Evolutionary conservation across 2,329 filamentous ascomycete species (phyloP).

Genomic region (Pleomassaria siparia): DNA sequence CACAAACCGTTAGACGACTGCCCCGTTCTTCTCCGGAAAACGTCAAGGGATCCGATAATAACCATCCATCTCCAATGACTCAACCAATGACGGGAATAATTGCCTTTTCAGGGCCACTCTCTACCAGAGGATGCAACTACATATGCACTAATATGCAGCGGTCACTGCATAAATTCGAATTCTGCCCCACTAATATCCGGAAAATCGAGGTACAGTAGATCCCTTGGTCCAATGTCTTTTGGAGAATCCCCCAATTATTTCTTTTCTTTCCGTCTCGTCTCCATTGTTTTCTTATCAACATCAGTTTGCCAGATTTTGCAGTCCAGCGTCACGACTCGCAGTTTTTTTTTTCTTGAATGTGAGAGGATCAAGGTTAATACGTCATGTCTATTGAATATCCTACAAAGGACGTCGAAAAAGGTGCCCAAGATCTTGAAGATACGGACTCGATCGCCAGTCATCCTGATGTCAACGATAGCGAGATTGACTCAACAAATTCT

Average conservation of each 20-base stretch:
- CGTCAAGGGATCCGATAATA: conserved; percentile 5
- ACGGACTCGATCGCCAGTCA: not conserved
- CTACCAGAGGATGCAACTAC: not conserved
- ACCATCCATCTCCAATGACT: not conserved
- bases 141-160: not conserved
- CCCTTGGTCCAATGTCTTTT: not conserved
- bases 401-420: not conserved
- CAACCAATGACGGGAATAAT: not conserved
- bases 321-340: too few species aligned
- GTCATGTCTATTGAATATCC: conserved; percentile 3
- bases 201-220: not conserved
- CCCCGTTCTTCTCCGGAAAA: not conserved
- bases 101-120: not conserved
- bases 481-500: conserved; percentile 1
- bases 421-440: not conserved
- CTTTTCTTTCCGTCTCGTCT: not conserved
- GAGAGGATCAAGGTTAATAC: not conserved
- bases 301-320: too few species aligned
- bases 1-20: not conserved
- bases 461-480: not conserved
- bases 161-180: not conserved
- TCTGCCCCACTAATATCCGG: not conserved
- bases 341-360: not conserved
- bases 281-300: not conserved
- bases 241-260: not conserved